Percentiles rank a stretch among this genome's conserved stretches.
Evolutionary conservation across 192 early-diverging fungal species (phyloP).

Genomic region (Backusella australiensis): DNA sequence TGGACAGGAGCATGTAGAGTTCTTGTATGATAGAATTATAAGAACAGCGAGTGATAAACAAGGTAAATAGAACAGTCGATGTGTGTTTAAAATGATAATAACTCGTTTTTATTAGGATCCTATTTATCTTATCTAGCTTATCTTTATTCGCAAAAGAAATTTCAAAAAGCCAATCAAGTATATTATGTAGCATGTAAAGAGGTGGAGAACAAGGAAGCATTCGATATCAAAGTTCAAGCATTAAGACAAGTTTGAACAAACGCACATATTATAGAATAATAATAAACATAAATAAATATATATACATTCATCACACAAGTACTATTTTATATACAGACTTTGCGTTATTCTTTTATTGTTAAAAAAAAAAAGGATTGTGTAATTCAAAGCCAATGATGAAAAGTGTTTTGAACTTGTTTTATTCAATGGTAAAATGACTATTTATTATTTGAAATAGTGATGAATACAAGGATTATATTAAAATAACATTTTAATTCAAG

Average conservation of each 20-base stretch:
- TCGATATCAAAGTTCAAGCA: constrained; percentile 24
- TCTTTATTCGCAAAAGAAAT: constrained; percentile 45
- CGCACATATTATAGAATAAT: not conserved
- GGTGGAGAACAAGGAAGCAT: constrained; percentile 52
- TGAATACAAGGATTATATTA: too few relatives aligned
- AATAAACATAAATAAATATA: not conserved
- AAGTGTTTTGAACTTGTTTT: too few relatives aligned
- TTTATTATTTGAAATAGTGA: too few relatives aligned
- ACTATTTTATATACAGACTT: too few relatives aligned
- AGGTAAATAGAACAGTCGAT: constrained; percentile 29
- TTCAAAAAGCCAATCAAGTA: constrained; percentile 47
- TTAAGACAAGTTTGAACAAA: not conserved
- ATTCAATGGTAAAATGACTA: too few relatives aligned
- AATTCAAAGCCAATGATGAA: too few relatives aligned
- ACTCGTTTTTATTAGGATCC: constrained; percentile 20
- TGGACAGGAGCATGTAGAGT: constrained; percentile 7
- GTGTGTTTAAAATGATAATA: not conserved
- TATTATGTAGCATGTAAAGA: constrained; percentile 57
- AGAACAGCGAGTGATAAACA: constrained; percentile 43
- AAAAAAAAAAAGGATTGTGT: too few relatives aligned
- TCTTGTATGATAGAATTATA: constrained; percentile 45
- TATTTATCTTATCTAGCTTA: constrained; percentile 40
- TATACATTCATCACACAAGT: not conserved
- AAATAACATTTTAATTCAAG: too few relatives aligned
- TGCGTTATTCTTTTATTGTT: too few relatives aligned